Conservation (phyloP, 1,284 basidiomycete species). For the Cutaneotrichosporon sp. region DNA sequence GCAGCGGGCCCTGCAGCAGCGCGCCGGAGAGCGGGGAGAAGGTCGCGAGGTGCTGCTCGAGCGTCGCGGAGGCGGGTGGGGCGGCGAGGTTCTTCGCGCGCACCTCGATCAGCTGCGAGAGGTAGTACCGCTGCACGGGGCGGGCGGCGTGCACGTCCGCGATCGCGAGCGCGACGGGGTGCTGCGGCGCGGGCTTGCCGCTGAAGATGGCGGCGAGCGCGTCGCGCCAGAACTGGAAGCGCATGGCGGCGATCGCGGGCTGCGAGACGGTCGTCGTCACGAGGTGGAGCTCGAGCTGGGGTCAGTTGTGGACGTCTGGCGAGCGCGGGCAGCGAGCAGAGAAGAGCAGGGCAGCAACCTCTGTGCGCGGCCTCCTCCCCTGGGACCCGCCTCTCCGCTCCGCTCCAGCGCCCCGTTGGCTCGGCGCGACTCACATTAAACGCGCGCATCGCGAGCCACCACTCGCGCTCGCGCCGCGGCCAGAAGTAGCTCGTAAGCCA, state of each 20-base stretch:
- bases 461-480: conserved; percentile 64
- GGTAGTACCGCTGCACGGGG: conserved; percentile 63
- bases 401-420: too few species aligned
- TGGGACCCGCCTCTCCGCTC: too few species aligned
- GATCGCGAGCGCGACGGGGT: conserved; percentile 79
- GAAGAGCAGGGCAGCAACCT: conserved; percentile 1
- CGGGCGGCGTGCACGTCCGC: conserved; percentile 60
- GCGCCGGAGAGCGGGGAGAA: conserved; percentile 78
- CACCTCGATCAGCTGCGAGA: conserved; percentile 81
- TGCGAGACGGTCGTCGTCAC: conserved; percentile 78
- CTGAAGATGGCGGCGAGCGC: conserved; percentile 66
- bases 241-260: conserved; percentile 77
- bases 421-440: conserved; percentile 84
- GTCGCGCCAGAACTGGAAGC: conserved; percentile 92
- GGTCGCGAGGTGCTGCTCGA: conserved; percentile 69
- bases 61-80: conserved; percentile 65
- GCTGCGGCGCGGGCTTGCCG: conserved; percentile 59
- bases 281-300: conserved; percentile 79
- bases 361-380: background rate
- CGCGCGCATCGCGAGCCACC: conserved; percentile 79
- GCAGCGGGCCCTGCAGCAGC: conserved; percentile 74
- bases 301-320: conserved; percentile 9
- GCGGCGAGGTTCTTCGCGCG: conserved; percentile 73
- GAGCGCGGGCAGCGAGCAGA: background rate
- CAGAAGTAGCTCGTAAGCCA: conserved; percentile 77